phyloP scores from a whole-genome alignment of 345 rosid genomes.

The Limnanthes douglasii region DNA sequence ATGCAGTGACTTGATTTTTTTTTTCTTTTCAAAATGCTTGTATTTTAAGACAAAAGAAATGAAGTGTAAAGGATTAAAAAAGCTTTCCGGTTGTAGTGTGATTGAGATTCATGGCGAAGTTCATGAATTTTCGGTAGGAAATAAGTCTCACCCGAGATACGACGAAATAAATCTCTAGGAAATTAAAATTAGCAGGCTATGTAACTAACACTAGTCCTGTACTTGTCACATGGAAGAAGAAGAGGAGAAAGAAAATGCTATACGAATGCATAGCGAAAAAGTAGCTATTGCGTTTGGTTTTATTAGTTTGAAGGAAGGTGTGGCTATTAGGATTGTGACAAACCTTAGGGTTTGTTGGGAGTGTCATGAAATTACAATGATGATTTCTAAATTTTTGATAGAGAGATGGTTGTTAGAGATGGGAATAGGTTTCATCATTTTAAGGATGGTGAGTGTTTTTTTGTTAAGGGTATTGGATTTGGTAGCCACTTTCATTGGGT shows the following conservation, averaged over 20 bases:
- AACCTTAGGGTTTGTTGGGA: conserved; percentile 75
- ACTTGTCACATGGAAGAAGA: conserved; percentile 59
- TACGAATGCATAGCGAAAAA: conserved; percentile 59
- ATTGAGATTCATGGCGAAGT: conserved; percentile 42
- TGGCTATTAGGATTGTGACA: conserved; percentile 47
- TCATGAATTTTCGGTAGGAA: conserved; percentile 43
- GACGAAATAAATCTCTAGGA: conserved; percentile 29
- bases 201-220: conserved; percentile 41
- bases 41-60: conserved; percentile 26
- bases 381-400: conserved; percentile 37
- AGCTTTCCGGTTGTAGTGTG: conserved; percentile 47
- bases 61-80: conserved; percentile 38
- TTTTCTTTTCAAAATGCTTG: conserved; percentile 21
- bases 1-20: conserved; percentile 50
- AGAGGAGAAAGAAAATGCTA: conserved; percentile 54
- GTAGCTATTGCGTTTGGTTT: conserved; percentile 54
- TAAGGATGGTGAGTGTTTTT: conserved; percentile 46
- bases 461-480: no score
- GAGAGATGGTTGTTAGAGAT: conserved; percentile 56
- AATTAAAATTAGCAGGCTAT: conserved; percentile 47
- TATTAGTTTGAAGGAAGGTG: conserved; percentile 35
- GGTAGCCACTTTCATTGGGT: no score
- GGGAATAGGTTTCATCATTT: conserved; percentile 29
- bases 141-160: conserved; percentile 37
- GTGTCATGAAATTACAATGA: conserved; percentile 42